phyloP scores from a whole-genome alignment of 148 eudicot genomes.

The Camellia sinensis region DNA sequence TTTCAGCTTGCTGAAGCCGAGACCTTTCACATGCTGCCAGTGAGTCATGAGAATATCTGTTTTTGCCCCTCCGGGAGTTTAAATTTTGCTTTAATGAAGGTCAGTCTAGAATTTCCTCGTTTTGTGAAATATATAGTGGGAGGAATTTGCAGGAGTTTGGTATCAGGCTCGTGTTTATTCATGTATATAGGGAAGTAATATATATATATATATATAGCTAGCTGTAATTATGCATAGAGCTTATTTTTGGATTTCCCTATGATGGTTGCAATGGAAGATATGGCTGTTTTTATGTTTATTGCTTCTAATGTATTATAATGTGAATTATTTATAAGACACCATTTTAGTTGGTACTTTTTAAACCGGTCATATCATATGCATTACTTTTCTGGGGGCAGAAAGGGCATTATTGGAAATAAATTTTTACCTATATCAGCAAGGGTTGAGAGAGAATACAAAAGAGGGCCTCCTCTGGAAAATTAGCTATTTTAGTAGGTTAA shows the following conservation, averaged over 20 bases:
- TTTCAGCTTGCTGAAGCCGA: conserved; percentile 26
- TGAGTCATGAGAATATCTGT: background rate
- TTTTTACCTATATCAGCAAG: no score
- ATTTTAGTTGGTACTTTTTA: no score
- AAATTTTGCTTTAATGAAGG: background rate
- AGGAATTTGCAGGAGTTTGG: background rate
- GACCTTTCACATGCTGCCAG: background rate
- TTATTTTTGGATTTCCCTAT: background rate
- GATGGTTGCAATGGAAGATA: background rate
- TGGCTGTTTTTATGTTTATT: no score
- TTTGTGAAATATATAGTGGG: background rate
- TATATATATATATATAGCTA: no score
- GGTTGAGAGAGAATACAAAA: no score
- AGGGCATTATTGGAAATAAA: no score
- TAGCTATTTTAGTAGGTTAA: no score
- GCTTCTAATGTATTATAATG: no score
- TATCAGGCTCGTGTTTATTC: background rate
- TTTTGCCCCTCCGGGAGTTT: background rate
- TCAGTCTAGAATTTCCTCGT: background rate
- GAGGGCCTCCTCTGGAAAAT: no score
- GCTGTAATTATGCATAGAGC: background rate
- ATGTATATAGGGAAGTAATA: background rate
- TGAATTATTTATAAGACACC: no score
- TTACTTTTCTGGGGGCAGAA: no score
- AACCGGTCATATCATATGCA: no score